These are phyloP conservation scores for Tardiomyces depauwii DNA, from an alignment of 1,139 yeast genomes.

Conservation along the genomic window DNA sequence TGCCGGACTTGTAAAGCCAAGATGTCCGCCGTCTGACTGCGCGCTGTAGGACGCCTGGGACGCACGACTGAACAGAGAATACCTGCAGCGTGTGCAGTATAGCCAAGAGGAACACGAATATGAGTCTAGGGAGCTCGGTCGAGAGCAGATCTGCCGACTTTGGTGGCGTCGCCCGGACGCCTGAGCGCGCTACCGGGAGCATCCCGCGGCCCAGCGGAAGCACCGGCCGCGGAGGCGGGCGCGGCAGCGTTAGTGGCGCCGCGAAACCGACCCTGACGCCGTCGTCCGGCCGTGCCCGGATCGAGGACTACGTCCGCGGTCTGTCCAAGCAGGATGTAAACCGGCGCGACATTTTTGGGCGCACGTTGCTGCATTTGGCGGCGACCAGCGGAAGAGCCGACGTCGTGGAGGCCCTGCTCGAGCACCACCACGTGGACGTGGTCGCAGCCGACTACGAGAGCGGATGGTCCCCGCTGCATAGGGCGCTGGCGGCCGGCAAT, in stretches of 20 bases:
- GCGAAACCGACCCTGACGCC: too few relatives aligned
- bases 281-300: background rate
- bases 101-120: background rate
- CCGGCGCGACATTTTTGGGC: constrained; percentile 61
- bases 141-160: background rate
- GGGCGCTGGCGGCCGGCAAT: constrained; percentile 49
- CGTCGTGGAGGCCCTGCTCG: constrained; percentile 36
- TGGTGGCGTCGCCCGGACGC: background rate
- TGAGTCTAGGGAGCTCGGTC: background rate
- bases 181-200: background rate
- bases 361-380: constrained; percentile 52
- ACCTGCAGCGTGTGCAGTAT: background rate
- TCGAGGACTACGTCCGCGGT: constrained; percentile 13
- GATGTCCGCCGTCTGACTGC: background rate
- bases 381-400: constrained; percentile 42
- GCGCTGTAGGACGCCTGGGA: background rate
- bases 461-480: constrained; percentile 78
- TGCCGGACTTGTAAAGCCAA: too few relatives aligned
- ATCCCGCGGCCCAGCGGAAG: too few relatives aligned
- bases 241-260: too few relatives aligned
- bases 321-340: constrained; percentile 34
- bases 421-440: constrained; percentile 37
- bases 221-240: too few relatives aligned
- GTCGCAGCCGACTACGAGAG: constrained; percentile 54
- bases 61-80: background rate